A percentile compares a stretch with the other conserved stretches of the same genome.
Evolutionary conservation across 768 basidiomycete species (phyloP).

Genomic region (Hemileccinum rubropunctum): DNA sequence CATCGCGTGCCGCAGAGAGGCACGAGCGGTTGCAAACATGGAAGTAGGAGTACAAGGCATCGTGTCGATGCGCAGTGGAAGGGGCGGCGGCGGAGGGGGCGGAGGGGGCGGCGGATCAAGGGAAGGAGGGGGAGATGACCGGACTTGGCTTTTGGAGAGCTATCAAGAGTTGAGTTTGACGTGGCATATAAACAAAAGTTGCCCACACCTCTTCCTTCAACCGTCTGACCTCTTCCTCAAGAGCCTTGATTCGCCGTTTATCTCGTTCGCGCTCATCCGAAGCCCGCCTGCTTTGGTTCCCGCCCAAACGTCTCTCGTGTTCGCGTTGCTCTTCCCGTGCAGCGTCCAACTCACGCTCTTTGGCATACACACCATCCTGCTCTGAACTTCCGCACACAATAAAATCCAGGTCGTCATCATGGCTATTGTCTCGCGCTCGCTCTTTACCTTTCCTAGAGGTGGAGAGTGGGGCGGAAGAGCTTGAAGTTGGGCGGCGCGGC

Average conservation of each 20-base stretch:
- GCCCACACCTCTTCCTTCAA: constrained; percentile 54
- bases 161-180: constrained; percentile 21
- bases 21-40: constrained; percentile 59
- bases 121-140: constrained; percentile 8
- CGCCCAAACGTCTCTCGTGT: constrained; percentile 40
- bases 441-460: constrained; percentile 44
- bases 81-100: constrained; percentile 30
- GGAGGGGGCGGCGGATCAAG: constrained; percentile 39
- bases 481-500: not conserved
- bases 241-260: constrained; percentile 57
- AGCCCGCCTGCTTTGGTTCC: constrained; percentile 30
- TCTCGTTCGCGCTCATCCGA: constrained; percentile 49
- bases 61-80: constrained; percentile 33
- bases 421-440: constrained; percentile 33
- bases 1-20: constrained; percentile 55
- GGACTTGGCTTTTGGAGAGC: constrained; percentile 43
- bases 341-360: constrained; percentile 59
- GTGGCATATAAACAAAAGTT: not conserved
- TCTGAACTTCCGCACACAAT: constrained; percentile 42
- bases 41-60: constrained; percentile 26
- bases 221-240: constrained; percentile 64
- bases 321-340: constrained; percentile 51
- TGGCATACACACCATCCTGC: constrained; percentile 51
- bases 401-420: constrained; percentile 25
- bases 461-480: not conserved